A percentile compares a stretch with the other conserved stretches of the same genome.
These are phyloP conservation scores for Wilhelminamyces savonicus DNA, from an alignment of 805 yeast genomes.

Conservation along the genomic window DNA sequence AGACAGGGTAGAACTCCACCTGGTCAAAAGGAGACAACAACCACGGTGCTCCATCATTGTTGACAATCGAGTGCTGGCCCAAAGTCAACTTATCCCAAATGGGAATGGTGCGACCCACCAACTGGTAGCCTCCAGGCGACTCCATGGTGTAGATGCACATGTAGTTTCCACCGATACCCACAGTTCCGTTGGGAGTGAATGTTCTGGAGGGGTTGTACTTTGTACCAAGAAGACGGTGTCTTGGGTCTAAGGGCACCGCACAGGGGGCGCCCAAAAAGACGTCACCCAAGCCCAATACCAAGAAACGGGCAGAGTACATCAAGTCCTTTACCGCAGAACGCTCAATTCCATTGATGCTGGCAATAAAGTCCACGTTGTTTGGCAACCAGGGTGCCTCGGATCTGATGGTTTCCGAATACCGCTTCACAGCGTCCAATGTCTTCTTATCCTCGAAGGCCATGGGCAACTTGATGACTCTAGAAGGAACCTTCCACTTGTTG, in stretches of 20 bases:
- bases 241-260: conserved; percentile 96
- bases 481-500: conserved; percentile 79
- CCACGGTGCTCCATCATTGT: conserved; percentile 80
- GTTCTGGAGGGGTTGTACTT: conserved; percentile 97
- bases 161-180: conserved; percentile 97
- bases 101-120: conserved; percentile 94
- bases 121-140: conserved; percentile 97
- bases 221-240: conserved; percentile 86
- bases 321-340: conserved; percentile 74
- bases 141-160: conserved; percentile 99
- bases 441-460: conserved; percentile 94
- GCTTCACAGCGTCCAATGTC: conserved; percentile 81
- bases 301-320: conserved; percentile 82
- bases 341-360: conserved; percentile 75
- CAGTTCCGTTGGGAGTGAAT: conserved; percentile 93
- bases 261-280: conserved; percentile 98
- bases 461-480: conserved; percentile 79
- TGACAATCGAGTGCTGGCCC: conserved; percentile 50
- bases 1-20: conserved; percentile 88
- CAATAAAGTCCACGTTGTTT: conserved; percentile 92
- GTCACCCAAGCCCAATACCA: conserved; percentile 94
- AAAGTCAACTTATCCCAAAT: conserved; percentile 93
- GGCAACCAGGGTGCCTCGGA: conserved; percentile 97
- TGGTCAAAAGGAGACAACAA: conserved; percentile 88
- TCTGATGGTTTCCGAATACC: conserved; percentile 92